These are phyloP conservation scores for Blastomyces gilchristii DNA, from an alignment of 2,329 filamentous ascomycete species.

Conservation along the genomic window DNA sequence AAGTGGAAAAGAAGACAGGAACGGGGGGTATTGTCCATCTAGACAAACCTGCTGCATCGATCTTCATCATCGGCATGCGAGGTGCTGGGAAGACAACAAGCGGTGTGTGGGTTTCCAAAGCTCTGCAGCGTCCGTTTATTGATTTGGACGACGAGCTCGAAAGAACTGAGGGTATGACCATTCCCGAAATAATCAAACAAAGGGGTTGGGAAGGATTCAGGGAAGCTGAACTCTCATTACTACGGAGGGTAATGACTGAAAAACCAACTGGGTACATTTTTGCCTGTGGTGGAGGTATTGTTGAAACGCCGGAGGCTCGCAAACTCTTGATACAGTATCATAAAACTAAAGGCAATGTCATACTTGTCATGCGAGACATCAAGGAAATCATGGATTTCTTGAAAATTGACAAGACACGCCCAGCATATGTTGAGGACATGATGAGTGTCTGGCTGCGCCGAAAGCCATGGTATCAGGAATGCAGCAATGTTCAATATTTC, in stretches of 20 bases:
- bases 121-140: conserved; percentile 65
- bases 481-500: conserved; percentile 90
- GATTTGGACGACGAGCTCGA: conserved; percentile 88
- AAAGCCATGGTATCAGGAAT: conserved; percentile 81
- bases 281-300: conserved; percentile 86
- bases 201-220: conserved; percentile 85
- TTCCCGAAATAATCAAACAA: conserved; percentile 72
- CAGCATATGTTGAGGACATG: conserved; percentile 88
- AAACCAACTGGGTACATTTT: conserved; percentile 69
- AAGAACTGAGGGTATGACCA: conserved; percentile 58
- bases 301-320: conserved; percentile 73
- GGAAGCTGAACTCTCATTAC: conserved; percentile 61
- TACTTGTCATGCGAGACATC: conserved; percentile 80
- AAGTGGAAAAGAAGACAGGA: conserved; percentile 37
- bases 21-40: conserved; percentile 28
- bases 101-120: conserved; percentile 70
- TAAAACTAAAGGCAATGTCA: conserved; percentile 66
- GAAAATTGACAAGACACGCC: conserved; percentile 76
- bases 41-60: conserved; percentile 48
- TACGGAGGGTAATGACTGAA: conserved; percentile 64
- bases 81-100: conserved; percentile 94
- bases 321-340: conserved; percentile 64
- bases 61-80: conserved; percentile 95
- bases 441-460: conserved; percentile 80
- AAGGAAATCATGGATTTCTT: conserved; percentile 82